A percentile compares a stretch with the other conserved stretches of the same genome.
phyloP scores from a whole-genome alignment of 176 grass and related monocot genomes.

The Rhipidocladum racemiflorum region DNA sequence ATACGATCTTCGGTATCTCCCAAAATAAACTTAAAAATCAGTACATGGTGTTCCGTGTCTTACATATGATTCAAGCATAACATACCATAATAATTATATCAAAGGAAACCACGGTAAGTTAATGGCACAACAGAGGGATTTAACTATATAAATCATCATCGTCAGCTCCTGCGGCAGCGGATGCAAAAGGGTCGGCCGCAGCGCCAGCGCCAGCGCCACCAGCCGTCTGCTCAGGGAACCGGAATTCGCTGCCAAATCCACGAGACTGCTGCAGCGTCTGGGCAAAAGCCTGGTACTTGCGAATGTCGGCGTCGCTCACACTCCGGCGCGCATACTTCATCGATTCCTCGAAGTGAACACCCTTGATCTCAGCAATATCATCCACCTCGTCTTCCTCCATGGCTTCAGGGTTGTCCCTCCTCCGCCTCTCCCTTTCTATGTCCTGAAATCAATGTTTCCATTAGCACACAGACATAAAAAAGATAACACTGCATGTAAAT shows the following conservation, averaged over 20 bases:
- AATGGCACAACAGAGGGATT: neutral
- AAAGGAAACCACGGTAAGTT: neutral
- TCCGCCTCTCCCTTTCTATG: slow-evolving; percentile 68
- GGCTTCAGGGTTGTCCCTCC: slow-evolving; percentile 66
- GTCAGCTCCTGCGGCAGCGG: slow-evolving; percentile 45
- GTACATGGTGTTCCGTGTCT: neutral
- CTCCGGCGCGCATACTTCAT: slow-evolving; percentile 89
- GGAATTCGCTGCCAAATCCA: slow-evolving; percentile 80
- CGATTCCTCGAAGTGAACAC: slow-evolving; percentile 72
- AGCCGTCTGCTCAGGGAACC: slow-evolving; percentile 50
- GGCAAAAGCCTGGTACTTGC: slow-evolving; percentile 87
- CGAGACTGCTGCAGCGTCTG: slow-evolving; percentile 87
- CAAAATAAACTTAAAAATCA: slow-evolving; percentile 18
- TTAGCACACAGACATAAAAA: neutral
- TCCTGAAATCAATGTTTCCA: slow-evolving; percentile 42
- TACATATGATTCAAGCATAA: neutral
- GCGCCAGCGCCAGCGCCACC: neutral
- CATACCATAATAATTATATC: neutral
- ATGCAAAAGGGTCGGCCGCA: slow-evolving; percentile 54
- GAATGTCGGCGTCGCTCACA: slow-evolving; percentile 76
- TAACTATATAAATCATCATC: slow-evolving; percentile 87
- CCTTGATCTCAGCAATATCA: slow-evolving; percentile 76
- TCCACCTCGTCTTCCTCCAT: slow-evolving; percentile 85
- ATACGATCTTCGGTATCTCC: neutral
- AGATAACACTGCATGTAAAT: too few relatives aligned